Conservation (phyloP, 495 filamentous ascomycete species). For the Terfezia claveryi region DNA sequence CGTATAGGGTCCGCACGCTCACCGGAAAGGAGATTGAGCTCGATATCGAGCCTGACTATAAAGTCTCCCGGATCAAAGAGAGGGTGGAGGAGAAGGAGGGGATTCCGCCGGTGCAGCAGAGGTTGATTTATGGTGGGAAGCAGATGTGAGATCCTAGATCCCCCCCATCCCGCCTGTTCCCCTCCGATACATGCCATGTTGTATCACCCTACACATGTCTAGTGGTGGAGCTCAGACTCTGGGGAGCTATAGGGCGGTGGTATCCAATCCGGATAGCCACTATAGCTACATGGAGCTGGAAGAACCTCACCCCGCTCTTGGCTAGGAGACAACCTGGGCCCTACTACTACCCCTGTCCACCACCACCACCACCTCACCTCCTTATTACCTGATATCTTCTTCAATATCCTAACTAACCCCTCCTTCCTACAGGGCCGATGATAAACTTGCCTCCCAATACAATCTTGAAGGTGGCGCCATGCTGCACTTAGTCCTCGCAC, state of each 20-base stretch:
- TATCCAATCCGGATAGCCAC: no score
- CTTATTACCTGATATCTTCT: no score
- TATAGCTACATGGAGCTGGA: no score
- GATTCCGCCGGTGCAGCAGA: slow-evolving; percentile 91
- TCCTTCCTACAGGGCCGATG: slow-evolving; percentile 47
- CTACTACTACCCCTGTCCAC: neutral
- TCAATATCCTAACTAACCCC: slow-evolving; percentile 2
- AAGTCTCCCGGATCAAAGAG: slow-evolving; percentile 90
- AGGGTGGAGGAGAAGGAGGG: slow-evolving; percentile 97
- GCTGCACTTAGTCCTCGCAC: slow-evolving; percentile 81
- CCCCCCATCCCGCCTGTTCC: neutral
- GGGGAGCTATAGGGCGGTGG: no score
- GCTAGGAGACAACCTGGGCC: neutral
- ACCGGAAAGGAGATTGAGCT: slow-evolving; percentile 98
- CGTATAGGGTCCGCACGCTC: slow-evolving; percentile 74
- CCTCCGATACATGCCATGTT: neutral
- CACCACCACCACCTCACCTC: neutral
- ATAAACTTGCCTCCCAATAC: slow-evolving; percentile 70
- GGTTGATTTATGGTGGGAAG: slow-evolving; percentile 88
- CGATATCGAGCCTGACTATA: slow-evolving; percentile 83
- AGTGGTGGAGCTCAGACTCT: no score
- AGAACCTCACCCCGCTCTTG: neutral
- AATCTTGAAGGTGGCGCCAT: slow-evolving; percentile 79
- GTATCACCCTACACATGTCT: neutral
- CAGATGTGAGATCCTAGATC: slow-evolving; percentile 49